phyloP scores from a whole-genome alignment of 768 basidiomycete genomes.

The Filobasidium wieringae region DNA sequence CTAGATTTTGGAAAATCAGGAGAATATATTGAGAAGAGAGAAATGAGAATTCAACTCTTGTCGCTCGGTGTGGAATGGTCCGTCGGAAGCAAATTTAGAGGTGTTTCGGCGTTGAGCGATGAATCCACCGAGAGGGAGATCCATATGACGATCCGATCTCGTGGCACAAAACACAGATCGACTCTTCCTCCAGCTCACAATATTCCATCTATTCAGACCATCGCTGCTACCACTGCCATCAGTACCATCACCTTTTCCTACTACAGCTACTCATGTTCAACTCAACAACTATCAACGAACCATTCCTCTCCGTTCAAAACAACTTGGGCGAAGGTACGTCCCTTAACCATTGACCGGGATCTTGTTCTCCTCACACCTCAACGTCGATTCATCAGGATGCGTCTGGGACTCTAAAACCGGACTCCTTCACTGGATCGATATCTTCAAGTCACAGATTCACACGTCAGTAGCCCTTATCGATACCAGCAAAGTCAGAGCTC shows the following conservation, averaged over 20 bases:
- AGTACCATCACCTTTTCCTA: too few relatives aligned
- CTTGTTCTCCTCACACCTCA: not conserved
- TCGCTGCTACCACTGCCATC: too few relatives aligned
- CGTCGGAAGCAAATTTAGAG: not conserved
- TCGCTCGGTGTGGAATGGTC: too few relatives aligned
- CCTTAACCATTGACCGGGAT: not conserved
- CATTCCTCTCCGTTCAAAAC: conserved; percentile 24
- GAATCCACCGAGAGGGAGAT: not conserved
- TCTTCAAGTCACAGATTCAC: conserved; percentile 24
- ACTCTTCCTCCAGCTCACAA: too few relatives aligned
- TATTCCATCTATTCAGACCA: too few relatives aligned
- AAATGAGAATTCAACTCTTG: too few relatives aligned
- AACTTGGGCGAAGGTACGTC: conserved; percentile 30
- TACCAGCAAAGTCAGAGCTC: not conserved
- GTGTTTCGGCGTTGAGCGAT: not conserved
- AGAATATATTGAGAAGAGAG: too few relatives aligned
- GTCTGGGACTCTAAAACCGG: conserved; percentile 32
- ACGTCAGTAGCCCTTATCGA: conserved; percentile 17
- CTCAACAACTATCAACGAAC: conserved; percentile 23
- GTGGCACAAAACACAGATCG: too few relatives aligned
- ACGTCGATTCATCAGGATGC: conserved; percentile 16
- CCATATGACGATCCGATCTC: too few relatives aligned
- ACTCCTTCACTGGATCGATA: conserved; percentile 34
- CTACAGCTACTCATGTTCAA: too few relatives aligned
- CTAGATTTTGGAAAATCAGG: too few relatives aligned